Evolutionary conservation across 2,329 filamentous ascomycete species (phyloP).

Genomic region (Grosmannia clavigera): DNA sequence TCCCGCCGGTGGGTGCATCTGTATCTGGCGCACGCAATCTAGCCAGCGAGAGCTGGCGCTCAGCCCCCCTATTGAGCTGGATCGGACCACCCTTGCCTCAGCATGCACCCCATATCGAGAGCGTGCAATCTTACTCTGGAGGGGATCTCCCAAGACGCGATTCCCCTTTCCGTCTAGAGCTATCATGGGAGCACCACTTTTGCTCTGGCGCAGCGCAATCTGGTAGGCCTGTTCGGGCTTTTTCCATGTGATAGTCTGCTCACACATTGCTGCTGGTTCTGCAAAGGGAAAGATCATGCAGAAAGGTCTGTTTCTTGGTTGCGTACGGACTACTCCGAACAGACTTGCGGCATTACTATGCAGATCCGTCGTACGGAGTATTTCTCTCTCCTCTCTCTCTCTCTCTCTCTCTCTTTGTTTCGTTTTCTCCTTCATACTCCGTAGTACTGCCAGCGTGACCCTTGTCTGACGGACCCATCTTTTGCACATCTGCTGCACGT

Average conservation of each 20-base stretch:
- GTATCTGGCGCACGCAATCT: not conserved
- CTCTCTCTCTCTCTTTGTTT: not conserved
- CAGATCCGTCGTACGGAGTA: not conserved
- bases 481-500: not conserved
- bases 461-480: not conserved
- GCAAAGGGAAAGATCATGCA: not conserved
- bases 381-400: not conserved
- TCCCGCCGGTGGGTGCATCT: not conserved
- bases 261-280: not conserved
- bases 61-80: not conserved
- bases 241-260: not conserved
- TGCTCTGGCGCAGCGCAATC: not conserved
- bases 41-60: not conserved
- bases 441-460: not conserved
- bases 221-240: not conserved
- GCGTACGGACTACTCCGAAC: too few relatives aligned
- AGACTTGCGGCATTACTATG: not conserved
- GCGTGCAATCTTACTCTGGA: not conserved
- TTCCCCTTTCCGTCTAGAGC: not conserved
- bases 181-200: not conserved
- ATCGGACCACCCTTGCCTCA: not conserved
- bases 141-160: not conserved
- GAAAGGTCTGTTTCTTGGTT: not conserved
- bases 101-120: not conserved
- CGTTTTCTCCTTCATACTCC: not conserved